Base-by-base conservation (phyloP, 2,329 filamentous ascomycete species). In the Colletotrichum cordylinicola region DNA sequence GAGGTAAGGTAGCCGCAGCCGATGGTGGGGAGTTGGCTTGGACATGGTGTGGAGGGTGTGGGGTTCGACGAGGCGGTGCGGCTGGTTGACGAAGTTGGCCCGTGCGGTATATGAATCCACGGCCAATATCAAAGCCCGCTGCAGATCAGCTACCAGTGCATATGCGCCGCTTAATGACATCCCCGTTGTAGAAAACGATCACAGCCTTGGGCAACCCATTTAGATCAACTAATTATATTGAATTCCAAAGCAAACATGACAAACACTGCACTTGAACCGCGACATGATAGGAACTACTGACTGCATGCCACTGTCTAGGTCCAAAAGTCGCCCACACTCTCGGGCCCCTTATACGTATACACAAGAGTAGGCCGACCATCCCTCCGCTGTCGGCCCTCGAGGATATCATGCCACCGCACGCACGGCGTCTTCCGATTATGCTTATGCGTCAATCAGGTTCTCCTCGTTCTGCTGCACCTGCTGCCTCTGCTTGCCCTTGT, bases 401-500 rank as follows among this genome's bases (percentile, higher is more conserved):
- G 70, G 37, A 75, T 58, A 64, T 64, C 78, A 66, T 67, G 55
- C 61, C 15, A 55, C 43, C 62, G n/a, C 56, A 67, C 56, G 29
- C 29, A 48, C 52, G 48, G 55, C 61, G 31, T 43, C 39, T 15
- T 35, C 64, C 12, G 43, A 64, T 31, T 52, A 52, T 52, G 43
- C 43, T 85, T 82, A 92, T 82, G 90, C 89, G 80, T 93, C 91
- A 82, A 93, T 91, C 79, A 93, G 84, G 84, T 91, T 91, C 84
- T 90, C 90, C 82, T 91, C 89, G 78, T 85, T 82, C 80, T 85
- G 85, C 78, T 86, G 83, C 24, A 80, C 85, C 79, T 87, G 87
- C 77, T 86, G 87, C 72, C 86, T 86, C 76, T 88, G 88, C 85
- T 92, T 90, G 78, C 87, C 89, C 88, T 93, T 93, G 77, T 87